phyloP scores from a whole-genome alignment of 2,329 filamentous ascomycete genomes.

The Trichoderma polysporum region DNA sequence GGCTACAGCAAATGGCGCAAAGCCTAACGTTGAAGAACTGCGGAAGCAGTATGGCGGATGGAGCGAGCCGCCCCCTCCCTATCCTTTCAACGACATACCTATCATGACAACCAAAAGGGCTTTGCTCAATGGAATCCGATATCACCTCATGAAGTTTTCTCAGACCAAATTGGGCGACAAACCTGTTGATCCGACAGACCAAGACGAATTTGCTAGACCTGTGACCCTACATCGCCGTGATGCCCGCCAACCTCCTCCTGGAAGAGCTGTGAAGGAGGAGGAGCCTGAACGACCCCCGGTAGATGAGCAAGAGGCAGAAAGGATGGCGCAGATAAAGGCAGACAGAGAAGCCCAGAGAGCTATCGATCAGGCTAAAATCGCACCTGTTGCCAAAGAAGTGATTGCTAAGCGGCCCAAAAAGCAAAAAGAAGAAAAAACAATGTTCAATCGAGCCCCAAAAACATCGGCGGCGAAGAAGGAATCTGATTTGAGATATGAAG shows the following conservation, averaged over 20 bases:
- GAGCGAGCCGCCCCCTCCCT: conserved; percentile 51
- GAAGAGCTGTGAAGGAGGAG: conserved; percentile 63
- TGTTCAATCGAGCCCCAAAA: conserved; percentile 78
- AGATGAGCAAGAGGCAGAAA: conserved; percentile 61
- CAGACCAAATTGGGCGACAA: conserved; percentile 59
- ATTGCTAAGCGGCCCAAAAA: conserved; percentile 55
- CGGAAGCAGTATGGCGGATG: conserved; percentile 55
- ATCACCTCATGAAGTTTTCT: conserved; percentile 81
- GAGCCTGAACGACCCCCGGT: conserved; percentile 42
- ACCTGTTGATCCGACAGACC: conserved; percentile 65
- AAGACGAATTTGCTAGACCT: conserved; percentile 81
- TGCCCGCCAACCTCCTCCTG: conserved; percentile 66
- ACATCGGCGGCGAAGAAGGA: conserved; percentile 78
- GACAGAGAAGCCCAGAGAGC: conserved; percentile 85
- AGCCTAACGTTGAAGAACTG: conserved; percentile 41
- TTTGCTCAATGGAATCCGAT: conserved; percentile 74
- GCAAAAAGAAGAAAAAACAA: conserved; percentile 80
- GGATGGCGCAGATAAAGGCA: conserved; percentile 67
- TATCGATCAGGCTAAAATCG: conserved; percentile 87
- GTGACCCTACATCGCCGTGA: conserved; percentile 88
- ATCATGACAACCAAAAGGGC: conserved; percentile 81
- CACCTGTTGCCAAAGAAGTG: conserved; percentile 68
- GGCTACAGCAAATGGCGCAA: conserved; percentile 31
- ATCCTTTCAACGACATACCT: conserved; percentile 57
- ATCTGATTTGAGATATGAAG: conserved; percentile 78